Percentiles rank a stretch among this genome's conserved stretches.
Evolutionary conservation across 495 filamentous ascomycete species (phyloP).

Genomic region (Thermothielavioides terrestris): DNA sequence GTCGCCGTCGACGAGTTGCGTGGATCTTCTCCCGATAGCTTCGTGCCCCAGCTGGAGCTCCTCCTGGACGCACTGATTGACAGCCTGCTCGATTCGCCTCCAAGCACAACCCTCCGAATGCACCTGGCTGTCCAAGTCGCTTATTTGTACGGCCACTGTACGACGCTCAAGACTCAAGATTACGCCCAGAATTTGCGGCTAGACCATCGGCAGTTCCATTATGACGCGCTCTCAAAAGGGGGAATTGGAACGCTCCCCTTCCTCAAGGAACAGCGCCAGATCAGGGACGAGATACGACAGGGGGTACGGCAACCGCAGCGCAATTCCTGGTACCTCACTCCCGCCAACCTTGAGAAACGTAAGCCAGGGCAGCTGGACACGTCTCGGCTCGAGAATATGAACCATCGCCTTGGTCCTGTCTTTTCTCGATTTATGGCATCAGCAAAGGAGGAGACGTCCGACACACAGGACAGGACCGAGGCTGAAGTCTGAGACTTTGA

Average conservation of each 20-base stretch:
- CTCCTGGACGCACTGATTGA: not conserved
- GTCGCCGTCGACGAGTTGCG: not conserved
- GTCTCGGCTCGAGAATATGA: too few relatives aligned
- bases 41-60: not conserved
- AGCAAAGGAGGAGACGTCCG: too few relatives aligned
- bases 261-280: not conserved
- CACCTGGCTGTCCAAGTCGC: not conserved
- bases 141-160: not conserved
- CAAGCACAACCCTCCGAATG: not conserved
- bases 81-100: not conserved
- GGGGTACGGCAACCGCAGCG: not conserved
- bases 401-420: too few relatives aligned
- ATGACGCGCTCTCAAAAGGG: constrained; percentile 3
- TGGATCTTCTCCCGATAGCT: not conserved
- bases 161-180: not conserved
- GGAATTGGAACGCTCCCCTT: not conserved
- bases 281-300: not conserved
- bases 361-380: too few relatives aligned
- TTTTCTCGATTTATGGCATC: too few relatives aligned
- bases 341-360: too few relatives aligned
- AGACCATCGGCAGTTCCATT: constrained; percentile 3
- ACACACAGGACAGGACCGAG: too few relatives aligned
- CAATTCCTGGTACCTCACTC: not conserved
- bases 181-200: not conserved
- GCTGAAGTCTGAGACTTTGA: too few relatives aligned